These are phyloP conservation scores for Mycena olivaceomarginata DNA, from an alignment of 768 basidiomycete genomes.

Conservation along the genomic window DNA sequence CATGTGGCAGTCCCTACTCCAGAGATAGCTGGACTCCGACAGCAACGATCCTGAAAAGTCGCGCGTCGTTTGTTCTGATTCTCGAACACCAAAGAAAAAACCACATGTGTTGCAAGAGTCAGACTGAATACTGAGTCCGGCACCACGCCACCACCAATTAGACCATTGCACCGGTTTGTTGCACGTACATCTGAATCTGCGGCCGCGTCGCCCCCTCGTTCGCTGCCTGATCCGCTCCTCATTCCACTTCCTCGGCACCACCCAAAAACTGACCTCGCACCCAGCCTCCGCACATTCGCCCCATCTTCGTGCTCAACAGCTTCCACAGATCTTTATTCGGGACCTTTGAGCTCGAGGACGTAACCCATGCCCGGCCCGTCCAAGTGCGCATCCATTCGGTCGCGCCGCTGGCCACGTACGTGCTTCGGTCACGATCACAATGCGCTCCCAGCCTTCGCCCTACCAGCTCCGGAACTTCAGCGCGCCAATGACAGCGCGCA, in stretches of 20 bases:
- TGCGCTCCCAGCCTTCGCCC: constrained; percentile 52
- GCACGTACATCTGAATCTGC: too few relatives aligned
- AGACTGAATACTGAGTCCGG: too few relatives aligned
- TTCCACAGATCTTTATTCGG: constrained; percentile 53
- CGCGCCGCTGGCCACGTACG: constrained; percentile 54
- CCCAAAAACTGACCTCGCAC: constrained; percentile 47
- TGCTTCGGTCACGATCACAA: constrained; percentile 56
- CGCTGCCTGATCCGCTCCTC: constrained; percentile 45
- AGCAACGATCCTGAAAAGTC: too few relatives aligned
- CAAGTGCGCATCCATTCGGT: constrained; percentile 48
- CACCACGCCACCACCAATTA: too few relatives aligned
- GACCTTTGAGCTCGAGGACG: constrained; percentile 28
- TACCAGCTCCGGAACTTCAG: constrained; percentile 50
- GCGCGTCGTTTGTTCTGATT: too few relatives aligned
- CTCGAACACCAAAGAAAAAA: too few relatives aligned
- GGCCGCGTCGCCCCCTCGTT: constrained; percentile 23
- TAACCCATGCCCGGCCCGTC: constrained; percentile 49
- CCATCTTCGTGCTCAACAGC: constrained; percentile 39
- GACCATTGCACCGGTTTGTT: too few relatives aligned
- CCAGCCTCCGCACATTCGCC: constrained; percentile 44
- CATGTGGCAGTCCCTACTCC: too few relatives aligned
- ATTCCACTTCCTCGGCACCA: constrained; percentile 46
- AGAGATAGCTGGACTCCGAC: too few relatives aligned
- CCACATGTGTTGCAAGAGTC: too few relatives aligned
- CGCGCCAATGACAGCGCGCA: constrained; percentile 52